phyloP scores from a whole-genome alignment of 371 early-diverging fungal genomes.

The Rhizopus stolonifer region DNA sequence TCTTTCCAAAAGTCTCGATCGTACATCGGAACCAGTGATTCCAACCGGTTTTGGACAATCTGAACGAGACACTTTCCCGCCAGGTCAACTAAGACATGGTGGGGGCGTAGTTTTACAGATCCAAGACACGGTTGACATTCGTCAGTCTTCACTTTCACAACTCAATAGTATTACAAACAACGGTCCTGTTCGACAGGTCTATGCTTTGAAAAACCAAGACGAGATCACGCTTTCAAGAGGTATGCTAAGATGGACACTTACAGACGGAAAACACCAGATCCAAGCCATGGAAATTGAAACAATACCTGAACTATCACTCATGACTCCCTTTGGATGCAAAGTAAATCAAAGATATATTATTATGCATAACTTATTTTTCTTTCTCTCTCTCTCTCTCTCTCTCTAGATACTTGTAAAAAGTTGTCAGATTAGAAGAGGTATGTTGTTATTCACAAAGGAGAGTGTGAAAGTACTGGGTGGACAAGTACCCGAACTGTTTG shows the following conservation, averaged over 20 bases:
- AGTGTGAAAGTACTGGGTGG: slow-evolving; percentile 40
- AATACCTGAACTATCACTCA: slow-evolving; percentile 27
- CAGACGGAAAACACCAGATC: slow-evolving; percentile 36
- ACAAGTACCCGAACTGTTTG: slow-evolving; percentile 25
- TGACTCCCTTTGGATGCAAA: slow-evolving; percentile 45
- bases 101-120: slow-evolving; percentile 40
- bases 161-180: slow-evolving; percentile 23
- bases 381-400: no score
- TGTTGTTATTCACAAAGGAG: slow-evolving; percentile 27
- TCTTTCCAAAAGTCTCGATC: slow-evolving; percentile 25
- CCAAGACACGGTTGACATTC: slow-evolving; percentile 32
- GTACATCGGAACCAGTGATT: slow-evolving; percentile 28
- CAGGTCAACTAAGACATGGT: slow-evolving; percentile 13
- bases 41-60: slow-evolving; percentile 17
- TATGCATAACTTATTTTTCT: no score
- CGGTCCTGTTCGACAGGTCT: slow-evolving; percentile 30
- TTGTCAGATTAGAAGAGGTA: slow-evolving; percentile 34
- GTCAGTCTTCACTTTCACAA: slow-evolving; percentile 29
- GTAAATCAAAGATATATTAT: no score
- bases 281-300: slow-evolving; percentile 35
- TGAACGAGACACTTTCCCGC: slow-evolving; percentile 24
- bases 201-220: slow-evolving; percentile 17
- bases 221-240: slow-evolving; percentile 32
- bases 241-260: slow-evolving; percentile 33
- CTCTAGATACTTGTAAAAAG: slow-evolving; percentile 38